Conservation (phyloP, 2,329 filamentous ascomycete species). For the Triangularia setosa region DNA sequence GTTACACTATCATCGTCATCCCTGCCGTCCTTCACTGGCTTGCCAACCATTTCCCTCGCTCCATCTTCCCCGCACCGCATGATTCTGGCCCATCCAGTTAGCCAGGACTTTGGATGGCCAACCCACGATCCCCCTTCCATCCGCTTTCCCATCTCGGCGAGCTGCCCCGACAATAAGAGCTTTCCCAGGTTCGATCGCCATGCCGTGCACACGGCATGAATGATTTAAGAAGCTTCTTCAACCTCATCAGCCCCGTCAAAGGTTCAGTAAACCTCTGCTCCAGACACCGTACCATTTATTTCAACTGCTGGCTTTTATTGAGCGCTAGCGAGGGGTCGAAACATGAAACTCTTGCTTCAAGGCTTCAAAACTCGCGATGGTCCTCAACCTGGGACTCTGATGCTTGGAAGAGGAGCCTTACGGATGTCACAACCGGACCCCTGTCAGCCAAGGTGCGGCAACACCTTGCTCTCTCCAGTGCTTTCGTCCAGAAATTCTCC, state of each 20-base stretch:
- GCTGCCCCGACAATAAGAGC: constrained; percentile 1
- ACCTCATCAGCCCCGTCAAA: not conserved
- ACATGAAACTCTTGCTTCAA: constrained; percentile 2
- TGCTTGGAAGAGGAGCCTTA: not conserved
- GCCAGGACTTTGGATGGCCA: constrained; percentile 2
- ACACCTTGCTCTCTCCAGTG: not conserved
- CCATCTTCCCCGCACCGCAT: constrained; percentile 12
- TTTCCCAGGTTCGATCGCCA: constrained; percentile 8
- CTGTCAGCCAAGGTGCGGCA: constrained; percentile 2
- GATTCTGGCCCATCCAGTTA: constrained; percentile 11
- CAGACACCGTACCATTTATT: not conserved
- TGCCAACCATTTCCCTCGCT: not conserved
- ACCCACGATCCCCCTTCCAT: not conserved
- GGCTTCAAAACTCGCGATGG: not conserved
- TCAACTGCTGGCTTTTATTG: not conserved
- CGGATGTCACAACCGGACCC: constrained; percentile 4
- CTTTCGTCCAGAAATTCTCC: constrained; percentile 3
- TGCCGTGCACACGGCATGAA: constrained; percentile 17
- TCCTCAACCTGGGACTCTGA: not conserved
- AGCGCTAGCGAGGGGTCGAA: constrained; percentile 8
- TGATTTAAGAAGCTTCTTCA: constrained; percentile 10
- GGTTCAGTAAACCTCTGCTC: not conserved
- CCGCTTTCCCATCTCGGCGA: not conserved
- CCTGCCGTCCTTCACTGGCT: not conserved
- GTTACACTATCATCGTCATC: constrained; percentile 2